phyloP scores from a whole-genome alignment of 2,329 filamentous ascomycete genomes.

The Talaromyces amestolkiae region DNA sequence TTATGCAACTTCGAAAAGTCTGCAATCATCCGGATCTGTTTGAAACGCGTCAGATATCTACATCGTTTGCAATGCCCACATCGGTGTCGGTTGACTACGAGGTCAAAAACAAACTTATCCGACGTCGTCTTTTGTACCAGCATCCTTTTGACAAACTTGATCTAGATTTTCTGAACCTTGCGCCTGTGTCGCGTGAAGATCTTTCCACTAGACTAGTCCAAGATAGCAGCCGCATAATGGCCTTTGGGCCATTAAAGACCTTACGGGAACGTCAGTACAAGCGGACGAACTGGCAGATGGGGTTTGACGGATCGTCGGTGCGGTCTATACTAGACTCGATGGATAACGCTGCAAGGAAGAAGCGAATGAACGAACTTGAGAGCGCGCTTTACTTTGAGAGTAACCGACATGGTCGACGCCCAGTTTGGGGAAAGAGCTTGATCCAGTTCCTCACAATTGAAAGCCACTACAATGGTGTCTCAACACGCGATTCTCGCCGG shows the following conservation, averaged over 20 bases:
- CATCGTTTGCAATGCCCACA: conserved; percentile 85
- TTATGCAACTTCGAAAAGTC: conserved; percentile 96
- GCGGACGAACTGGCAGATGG: conserved; percentile 54
- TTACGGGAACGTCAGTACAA: conserved; percentile 69
- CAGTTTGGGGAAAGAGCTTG: conserved; percentile 78
- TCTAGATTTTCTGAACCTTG: conserved; percentile 74
- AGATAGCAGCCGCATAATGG: conserved; percentile 64
- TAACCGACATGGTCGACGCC: conserved; percentile 73
- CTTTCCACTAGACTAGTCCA: conserved; percentile 55
- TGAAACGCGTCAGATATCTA: conserved; percentile 92
- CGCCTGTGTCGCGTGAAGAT: conserved; percentile 68
- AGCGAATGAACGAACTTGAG: conserved; percentile 73
- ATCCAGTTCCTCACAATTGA: conserved; percentile 70
- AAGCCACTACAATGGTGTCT: conserved; percentile 57
- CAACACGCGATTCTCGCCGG: conserved; percentile 60
- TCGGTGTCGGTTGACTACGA: conserved; percentile 75
- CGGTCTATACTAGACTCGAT: conserved; percentile 69
- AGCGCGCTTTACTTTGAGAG: conserved; percentile 78
- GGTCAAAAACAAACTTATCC: conserved; percentile 67
- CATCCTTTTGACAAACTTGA: conserved; percentile 64
- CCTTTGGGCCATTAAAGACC: conserved; percentile 66
- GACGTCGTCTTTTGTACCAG: conserved; percentile 61
- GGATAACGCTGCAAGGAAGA: conserved; percentile 67
- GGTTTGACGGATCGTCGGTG: conserved; percentile 65
- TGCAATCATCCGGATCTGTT: conserved; percentile 98